Evolutionary conservation across 306 rosid genomes (phyloP).

Genomic region (Trifolium dubium): DNA sequence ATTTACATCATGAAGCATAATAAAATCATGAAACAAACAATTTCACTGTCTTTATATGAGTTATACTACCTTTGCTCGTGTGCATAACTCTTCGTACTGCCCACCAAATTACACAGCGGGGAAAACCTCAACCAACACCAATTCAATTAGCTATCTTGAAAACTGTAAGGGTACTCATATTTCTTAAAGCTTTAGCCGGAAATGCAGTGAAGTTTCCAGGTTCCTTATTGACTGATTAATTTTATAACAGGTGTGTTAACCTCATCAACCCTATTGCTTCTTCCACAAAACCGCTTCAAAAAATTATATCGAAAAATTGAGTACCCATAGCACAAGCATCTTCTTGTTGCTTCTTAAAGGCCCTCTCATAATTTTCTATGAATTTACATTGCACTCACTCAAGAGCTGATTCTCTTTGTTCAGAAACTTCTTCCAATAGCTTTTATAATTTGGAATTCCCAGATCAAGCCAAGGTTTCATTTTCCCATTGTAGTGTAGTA

Average conservation of each 20-base stretch:
- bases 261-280: constrained; percentile 53
- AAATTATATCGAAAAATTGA: constrained; percentile 50
- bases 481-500: constrained; percentile 91
- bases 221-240: constrained; percentile 65
- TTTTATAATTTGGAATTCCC: constrained; percentile 83
- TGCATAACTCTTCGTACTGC: constrained; percentile 50
- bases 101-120: constrained; percentile 44
- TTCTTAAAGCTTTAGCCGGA: constrained; percentile 49
- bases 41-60: constrained; percentile 48
- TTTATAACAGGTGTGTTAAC: constrained; percentile 53
- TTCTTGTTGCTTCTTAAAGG: constrained; percentile 50
- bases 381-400: constrained; percentile 93
- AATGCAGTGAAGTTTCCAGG: constrained; percentile 50
- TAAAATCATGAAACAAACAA: constrained; percentile 56
- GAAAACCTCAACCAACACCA: constrained; percentile 44
- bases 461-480: constrained; percentile 99
- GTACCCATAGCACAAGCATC: constrained; percentile 57
- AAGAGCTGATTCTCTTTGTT: constrained; percentile 81
- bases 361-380: constrained; percentile 54
- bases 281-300: constrained; percentile 49
- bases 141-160: constrained; percentile 53
- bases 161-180: constrained; percentile 52
- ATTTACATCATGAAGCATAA: constrained; percentile 53
- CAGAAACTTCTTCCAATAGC: constrained; percentile 80
- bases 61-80: constrained; percentile 45